Evolutionary conservation across 2,329 filamentous ascomycete species (phyloP).

Genomic region (Fusarium denticulatum): DNA sequence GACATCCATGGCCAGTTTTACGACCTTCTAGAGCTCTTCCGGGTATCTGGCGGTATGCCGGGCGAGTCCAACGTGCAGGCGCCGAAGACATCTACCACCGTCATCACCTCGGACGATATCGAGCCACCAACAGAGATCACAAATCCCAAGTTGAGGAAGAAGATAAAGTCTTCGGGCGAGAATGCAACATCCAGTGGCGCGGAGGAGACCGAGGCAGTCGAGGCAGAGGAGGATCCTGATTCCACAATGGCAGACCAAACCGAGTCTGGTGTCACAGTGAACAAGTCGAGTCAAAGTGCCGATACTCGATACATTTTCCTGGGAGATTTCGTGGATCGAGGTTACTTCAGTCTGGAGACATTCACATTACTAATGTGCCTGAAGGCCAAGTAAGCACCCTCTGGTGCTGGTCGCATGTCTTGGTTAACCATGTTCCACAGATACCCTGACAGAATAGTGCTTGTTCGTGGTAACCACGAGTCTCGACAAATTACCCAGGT

Average conservation of each 20-base stretch:
- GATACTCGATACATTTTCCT: constrained; percentile 68
- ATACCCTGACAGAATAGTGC: constrained; percentile 93
- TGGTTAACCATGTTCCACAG: constrained; percentile 56
- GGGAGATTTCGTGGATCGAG: constrained; percentile 97
- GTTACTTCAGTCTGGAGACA: constrained; percentile 97
- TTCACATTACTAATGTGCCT: constrained; percentile 97
- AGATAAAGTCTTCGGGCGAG: constrained; percentile 67
- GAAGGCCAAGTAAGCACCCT: constrained; percentile 70
- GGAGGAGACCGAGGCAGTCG: constrained; percentile 59
- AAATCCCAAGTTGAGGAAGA: constrained; percentile 86
- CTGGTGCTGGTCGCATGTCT: background rate
- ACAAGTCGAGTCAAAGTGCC: constrained; percentile 56
- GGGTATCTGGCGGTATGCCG: constrained; percentile 96
- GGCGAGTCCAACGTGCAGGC: constrained; percentile 78
- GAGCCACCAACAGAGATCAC: constrained; percentile 91
- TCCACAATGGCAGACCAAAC: constrained; percentile 44
- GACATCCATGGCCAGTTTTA: constrained; percentile 99
- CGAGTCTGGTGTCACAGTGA: constrained; percentile 50
- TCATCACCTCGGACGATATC: constrained; percentile 90
- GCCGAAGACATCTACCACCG: constrained; percentile 73
- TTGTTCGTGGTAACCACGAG: constrained; percentile 98
- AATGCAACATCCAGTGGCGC: constrained; percentile 60
- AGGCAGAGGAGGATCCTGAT: constrained; percentile 48
- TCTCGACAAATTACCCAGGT: constrained; percentile 97
- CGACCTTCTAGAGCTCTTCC: constrained; percentile 95